Conservation (phyloP, 1,139 yeast genomes). For the Yamadazyma taylorii region DNA sequence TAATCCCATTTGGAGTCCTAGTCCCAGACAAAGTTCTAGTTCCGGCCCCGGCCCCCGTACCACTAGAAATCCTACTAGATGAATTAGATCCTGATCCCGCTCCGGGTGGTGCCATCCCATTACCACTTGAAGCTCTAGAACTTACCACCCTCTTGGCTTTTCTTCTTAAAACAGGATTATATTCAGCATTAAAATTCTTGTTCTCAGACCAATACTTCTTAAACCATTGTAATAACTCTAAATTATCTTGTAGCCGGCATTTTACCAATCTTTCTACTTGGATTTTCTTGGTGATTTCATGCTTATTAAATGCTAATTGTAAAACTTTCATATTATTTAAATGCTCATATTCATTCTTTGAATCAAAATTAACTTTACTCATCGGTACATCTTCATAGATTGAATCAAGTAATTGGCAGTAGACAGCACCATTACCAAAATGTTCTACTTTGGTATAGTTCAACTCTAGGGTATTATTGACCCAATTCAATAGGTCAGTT, state of each 20-base stretch:
- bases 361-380: slow-evolving; percentile 69
- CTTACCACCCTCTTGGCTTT: slow-evolving; percentile 7
- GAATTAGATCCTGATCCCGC: neutral
- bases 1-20: slow-evolving; percentile 16
- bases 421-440: slow-evolving; percentile 94
- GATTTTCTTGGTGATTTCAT: slow-evolving; percentile 69
- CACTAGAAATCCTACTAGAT: slow-evolving; percentile 7
- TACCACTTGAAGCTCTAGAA: slow-evolving; percentile 1
- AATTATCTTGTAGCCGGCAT: slow-evolving; percentile 89
- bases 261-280: slow-evolving; percentile 82
- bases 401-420: slow-evolving; percentile 88
- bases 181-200: slow-evolving; percentile 53
- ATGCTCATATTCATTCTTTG: slow-evolving; percentile 69
- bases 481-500: slow-evolving; percentile 82
- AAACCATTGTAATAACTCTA: slow-evolving; percentile 93
- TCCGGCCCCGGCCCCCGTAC: slow-evolving; percentile 6
- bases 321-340: slow-evolving; percentile 80
- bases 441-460: slow-evolving; percentile 81
- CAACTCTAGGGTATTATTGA: slow-evolving; percentile 66
- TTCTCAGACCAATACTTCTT: slow-evolving; percentile 79
- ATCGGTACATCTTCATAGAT: slow-evolving; percentile 81
- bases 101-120: slow-evolving; percentile 1
- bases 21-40: slow-evolving; percentile 6
- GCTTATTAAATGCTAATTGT: slow-evolving; percentile 73
- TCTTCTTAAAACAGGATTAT: slow-evolving; percentile 57